Base-by-base conservation (phyloP, 2,329 filamentous ascomycete genomes). In the Fusarium sp. region DNA sequence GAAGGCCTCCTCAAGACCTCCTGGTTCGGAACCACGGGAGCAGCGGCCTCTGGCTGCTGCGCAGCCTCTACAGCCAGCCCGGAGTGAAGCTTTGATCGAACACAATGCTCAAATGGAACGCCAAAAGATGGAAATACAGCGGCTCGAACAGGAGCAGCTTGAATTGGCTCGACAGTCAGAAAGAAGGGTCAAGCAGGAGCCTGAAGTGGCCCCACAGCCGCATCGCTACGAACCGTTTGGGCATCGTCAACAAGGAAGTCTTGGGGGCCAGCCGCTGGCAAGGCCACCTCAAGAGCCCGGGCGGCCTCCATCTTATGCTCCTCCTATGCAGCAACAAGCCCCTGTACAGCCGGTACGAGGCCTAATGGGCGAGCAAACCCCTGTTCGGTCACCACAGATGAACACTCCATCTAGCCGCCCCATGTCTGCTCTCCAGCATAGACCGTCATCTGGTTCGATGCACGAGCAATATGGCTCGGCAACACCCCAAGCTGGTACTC, bases 121-220 rank as follows among this genome's bases (percentile, higher is more conserved):
- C n/a, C 77, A 81, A 45, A 79, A 79, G 57, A 75, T 76, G 47
- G 80, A 81, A 45, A 78, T 79, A 47, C 77, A 79, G 42, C 58
- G 78, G 39, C 78, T 79, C 41, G 78, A 78, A 39, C 77, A 80
- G 53, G 73, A 75, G 22, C 58, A 81, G 55, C 76, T 75, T 35
- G 80, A 81, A 35, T 56, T 80, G 53, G 62, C 61, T 24, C 78
- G 78, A 8, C 79, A 79, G 38, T 60, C 72, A 11, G 79, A 81
- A 50, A 74, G 79, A 20, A 77, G 79, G 20, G 75, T 88, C 53
- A 88, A 89, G 77, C 86, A 88, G 70, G 87, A 89, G 71, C 83
- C 83, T 7, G 87, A 88, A 51, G 73, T 83, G 48, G 77, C 78
- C n/a, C 72, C 77, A 18, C 78, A 77, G 18, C 81, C 81, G 39